phyloP scores from a whole-genome alignment of 305 asterid genomes.

The Withania somnifera region DNA sequence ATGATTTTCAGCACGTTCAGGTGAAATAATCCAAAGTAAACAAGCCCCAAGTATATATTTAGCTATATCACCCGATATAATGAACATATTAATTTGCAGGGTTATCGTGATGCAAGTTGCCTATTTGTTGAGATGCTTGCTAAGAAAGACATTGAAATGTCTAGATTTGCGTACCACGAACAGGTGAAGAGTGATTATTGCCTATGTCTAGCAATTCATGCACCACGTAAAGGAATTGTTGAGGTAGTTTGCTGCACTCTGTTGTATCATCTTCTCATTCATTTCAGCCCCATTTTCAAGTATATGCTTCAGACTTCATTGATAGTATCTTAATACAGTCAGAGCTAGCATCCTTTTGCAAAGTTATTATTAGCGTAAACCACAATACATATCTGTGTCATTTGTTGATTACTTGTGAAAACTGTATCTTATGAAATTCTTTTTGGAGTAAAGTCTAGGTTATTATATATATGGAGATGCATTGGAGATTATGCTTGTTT shows the following conservation, averaged over 20 bases:
- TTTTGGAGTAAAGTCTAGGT: neutral
- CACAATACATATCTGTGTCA: neutral
- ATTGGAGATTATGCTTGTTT: neutral
- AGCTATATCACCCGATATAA: neutral
- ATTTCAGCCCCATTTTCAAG: neutral
- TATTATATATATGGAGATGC: neutral
- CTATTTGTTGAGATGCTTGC: conserved; percentile 90
- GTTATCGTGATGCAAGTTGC: conserved; percentile 97
- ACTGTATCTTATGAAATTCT: neutral
- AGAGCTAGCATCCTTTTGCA: neutral
- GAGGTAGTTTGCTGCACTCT: conserved; percentile 46
- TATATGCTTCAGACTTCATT: neutral
- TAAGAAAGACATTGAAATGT: conserved; percentile 34
- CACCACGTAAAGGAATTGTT: conserved; percentile 89
- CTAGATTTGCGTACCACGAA: conserved; percentile 23
- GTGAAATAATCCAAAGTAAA: neutral
- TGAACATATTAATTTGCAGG: conserved; percentile 33
- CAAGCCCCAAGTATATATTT: neutral
- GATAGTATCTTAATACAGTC: neutral
- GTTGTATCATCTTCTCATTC: neutral
- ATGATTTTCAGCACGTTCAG: neutral
- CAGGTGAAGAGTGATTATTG: conserved; percentile 66
- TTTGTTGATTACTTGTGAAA: neutral
- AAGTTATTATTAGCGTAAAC: neutral
- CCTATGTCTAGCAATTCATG: conserved; percentile 92